Percentiles rank a stretch among this genome's conserved stretches.
phyloP scores from a whole-genome alignment of 768 basidiomycete genomes.

The Termitomyces titanicus region DNA sequence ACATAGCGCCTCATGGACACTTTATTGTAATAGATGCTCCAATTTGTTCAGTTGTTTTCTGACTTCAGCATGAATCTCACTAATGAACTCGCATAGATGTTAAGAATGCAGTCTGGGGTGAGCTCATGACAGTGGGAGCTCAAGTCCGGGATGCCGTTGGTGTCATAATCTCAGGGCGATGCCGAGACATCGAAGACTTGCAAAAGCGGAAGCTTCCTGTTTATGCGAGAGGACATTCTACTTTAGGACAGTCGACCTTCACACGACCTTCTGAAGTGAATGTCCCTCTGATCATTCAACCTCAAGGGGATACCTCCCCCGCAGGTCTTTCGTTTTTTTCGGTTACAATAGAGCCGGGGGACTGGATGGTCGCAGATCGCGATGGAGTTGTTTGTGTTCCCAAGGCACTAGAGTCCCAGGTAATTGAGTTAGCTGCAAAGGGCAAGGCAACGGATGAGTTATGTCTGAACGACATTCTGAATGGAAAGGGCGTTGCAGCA shows the following conservation, averaged over 20 bases:
- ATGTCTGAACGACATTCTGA: conserved; percentile 72
- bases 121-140: conserved; percentile 87
- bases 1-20: conserved; percentile 60
- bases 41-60: conserved; percentile 40
- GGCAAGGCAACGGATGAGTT: conserved; percentile 63
- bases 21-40: conserved; percentile 78
- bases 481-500: conserved; percentile 69
- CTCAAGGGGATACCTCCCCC: conserved; percentile 28
- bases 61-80: conserved; percentile 12
- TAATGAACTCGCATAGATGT: conserved; percentile 39
- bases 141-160: conserved; percentile 65
- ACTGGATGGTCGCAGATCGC: conserved; percentile 82
- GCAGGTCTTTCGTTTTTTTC: conserved; percentile 44
- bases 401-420: conserved; percentile 43
- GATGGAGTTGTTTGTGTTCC: conserved; percentile 90
- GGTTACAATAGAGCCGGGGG: conserved; percentile 64
- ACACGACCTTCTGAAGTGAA: conserved; percentile 78
- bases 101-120: conserved; percentile 89
- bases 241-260: conserved; percentile 82
- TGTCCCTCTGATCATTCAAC: conserved; percentile 52
- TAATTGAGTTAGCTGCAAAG: conserved; percentile 53
- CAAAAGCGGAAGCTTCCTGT: conserved; percentile 69
- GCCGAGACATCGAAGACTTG: conserved; percentile 82
- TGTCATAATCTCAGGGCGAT: conserved; percentile 80
- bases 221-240: conserved; percentile 78